Base-by-base conservation (phyloP, 768 basidiomycete genomes). In the Podaxis rugospora region DNA sequence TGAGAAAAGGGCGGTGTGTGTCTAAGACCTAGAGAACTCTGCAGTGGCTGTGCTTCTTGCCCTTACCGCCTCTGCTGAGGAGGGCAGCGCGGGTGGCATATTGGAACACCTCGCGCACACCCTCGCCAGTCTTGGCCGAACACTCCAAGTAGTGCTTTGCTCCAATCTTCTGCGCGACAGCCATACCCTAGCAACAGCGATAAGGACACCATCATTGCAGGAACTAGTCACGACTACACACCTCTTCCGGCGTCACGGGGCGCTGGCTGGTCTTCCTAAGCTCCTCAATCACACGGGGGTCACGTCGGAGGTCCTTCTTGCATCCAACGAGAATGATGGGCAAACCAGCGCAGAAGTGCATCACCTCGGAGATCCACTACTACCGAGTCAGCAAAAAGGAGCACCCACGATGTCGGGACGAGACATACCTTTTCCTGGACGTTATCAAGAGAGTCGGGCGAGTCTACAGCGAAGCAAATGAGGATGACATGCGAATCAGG, bases 401-500 rank as follows among this genome's bases (percentile, higher is more conserved):
- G 32, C 32, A 55, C 28, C 25, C 18, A 32, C 9, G 13, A 51
- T 14, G 27, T 54, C 1, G 18, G 36, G 10, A 58, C 11, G 23
- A 50, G 46, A 80, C 86, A 62, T 44, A 92, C 97, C 92, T 98
- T 98, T 82, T 99, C 97, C 82, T 98, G 95, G 32, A 99, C 97
- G 86, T 99, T 99, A 78, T 97, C 97, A 65, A 99, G 82, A 52
- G 95, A 98, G 75, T 98, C 95, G 36, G 95, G 95, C 55, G 92
- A 94, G 81, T 99, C 97, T 67, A 98, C 88, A 46, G 97, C 95
- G 75, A 97, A 99, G 75, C 96, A 98, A 77, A 99, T 97, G 67
- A 98, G 86, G 79, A 99, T 98, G 75, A 99, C 95, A 74, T 99
- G 95, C n/a, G 94, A 95, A 79, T 98, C 96, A 59, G 96, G 96